phyloP scores from a whole-genome alignment of 2,329 filamentous ascomycete species.

The Scytalidium sp. region DNA sequence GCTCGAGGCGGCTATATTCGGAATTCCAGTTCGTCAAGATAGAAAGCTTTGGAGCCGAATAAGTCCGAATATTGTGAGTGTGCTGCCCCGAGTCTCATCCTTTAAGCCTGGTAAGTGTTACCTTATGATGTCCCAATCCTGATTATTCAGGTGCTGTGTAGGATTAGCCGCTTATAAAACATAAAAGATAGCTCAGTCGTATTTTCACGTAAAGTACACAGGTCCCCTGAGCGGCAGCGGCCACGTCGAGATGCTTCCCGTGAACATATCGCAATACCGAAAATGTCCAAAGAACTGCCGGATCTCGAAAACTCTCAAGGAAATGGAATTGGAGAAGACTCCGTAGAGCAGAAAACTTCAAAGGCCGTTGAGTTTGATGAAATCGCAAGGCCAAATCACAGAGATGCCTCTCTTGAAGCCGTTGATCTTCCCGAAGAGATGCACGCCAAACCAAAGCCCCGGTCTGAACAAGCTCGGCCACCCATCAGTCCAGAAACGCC shows the following conservation, averaged over 20 bases:
- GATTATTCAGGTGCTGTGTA: neutral
- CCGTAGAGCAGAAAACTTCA: neutral
- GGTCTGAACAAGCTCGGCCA: neutral
- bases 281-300: neutral
- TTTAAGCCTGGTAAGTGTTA: neutral
- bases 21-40: neutral
- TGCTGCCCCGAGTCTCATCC: neutral
- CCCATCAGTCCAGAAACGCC: neutral
- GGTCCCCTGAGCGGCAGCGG: neutral
- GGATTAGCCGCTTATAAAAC: neutral
- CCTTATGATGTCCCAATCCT: neutral
- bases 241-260: neutral
- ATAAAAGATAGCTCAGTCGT: neutral
- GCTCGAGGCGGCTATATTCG: neutral
- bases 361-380: neutral
- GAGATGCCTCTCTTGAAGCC: neutral
- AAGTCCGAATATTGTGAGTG: neutral
- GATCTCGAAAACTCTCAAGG: neutral
- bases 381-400: neutral
- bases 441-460: neutral
- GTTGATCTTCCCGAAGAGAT: neutral
- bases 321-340: neutral
- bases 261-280: neutral
- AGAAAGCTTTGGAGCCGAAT: neutral
- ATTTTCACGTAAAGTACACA: neutral